Evolutionary conservation across 2,329 filamentous ascomycete genomes (phyloP).

Genomic region (Calonectria pseudoreteaudii): DNA sequence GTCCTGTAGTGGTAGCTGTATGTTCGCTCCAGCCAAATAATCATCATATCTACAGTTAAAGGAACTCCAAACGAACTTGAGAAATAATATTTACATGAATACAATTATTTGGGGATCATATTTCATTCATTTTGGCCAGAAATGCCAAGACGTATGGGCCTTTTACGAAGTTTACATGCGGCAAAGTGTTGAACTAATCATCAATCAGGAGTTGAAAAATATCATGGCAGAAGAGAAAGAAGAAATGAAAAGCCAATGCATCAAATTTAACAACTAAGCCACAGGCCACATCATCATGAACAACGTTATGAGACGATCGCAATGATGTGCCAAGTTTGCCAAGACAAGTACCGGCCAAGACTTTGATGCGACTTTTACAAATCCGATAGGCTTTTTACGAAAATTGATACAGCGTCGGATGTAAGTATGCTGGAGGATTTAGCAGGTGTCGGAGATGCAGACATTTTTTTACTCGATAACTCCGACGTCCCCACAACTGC

Average conservation of each 20-base stretch:
- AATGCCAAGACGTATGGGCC: too few relatives aligned
- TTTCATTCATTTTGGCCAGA: too few relatives aligned
- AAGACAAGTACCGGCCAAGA: background rate
- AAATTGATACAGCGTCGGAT: background rate
- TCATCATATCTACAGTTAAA: too few relatives aligned
- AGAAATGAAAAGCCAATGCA: background rate
- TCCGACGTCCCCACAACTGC: background rate
- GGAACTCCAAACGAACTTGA: too few relatives aligned
- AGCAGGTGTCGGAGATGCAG: background rate
- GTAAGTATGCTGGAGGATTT: background rate
- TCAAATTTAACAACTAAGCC: background rate
- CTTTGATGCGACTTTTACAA: background rate
- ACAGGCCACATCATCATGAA: background rate
- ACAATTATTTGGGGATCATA: too few relatives aligned
- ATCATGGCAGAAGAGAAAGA: too few relatives aligned
- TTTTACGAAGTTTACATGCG: too few relatives aligned
- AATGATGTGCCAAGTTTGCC: background rate
- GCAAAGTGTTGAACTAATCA: too few relatives aligned
- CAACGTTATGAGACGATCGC: background rate
- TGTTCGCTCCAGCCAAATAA: too few relatives aligned
- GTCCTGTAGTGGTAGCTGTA: too few relatives aligned
- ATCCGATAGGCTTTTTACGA: background rate
- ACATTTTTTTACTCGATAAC: background rate
- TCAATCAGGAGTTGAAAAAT: too few relatives aligned
- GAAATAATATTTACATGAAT: too few relatives aligned